Evolutionary conservation across 306 rosid species (phyloP).

Genomic region (Fagus crenata): DNA sequence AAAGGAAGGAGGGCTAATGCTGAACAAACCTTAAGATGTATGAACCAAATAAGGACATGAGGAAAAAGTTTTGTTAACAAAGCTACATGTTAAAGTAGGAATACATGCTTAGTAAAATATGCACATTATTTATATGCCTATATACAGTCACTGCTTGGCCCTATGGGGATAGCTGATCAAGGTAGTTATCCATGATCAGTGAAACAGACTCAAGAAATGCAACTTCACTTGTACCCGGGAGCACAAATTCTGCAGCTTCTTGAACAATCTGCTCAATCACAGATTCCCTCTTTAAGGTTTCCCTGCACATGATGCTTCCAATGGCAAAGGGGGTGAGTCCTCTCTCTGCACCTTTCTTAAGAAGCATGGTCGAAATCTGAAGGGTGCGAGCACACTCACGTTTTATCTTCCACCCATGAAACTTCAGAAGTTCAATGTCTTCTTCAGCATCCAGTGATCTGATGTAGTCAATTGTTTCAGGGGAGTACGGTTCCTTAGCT

Average conservation of each 20-base stretch:
- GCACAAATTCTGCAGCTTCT: conserved; percentile 51
- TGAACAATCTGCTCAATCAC: conserved; percentile 53
- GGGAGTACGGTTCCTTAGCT: conserved; percentile 58
- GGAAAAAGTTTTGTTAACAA: conserved; percentile 16
- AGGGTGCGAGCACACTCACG: conserved; percentile 46
- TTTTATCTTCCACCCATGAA: conserved; percentile 64
- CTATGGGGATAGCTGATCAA: conserved; percentile 40
- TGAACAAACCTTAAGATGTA: background rate
- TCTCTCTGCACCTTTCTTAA: conserved; percentile 62
- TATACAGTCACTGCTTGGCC: background rate
- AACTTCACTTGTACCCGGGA: conserved; percentile 48
- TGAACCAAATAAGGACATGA: conserved; percentile 1
- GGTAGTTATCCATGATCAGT: conserved; percentile 45
- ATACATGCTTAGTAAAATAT: conserved; percentile 3
- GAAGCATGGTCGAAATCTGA: conserved; percentile 63
- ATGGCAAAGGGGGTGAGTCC: conserved; percentile 61
- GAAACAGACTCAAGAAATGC: conserved; percentile 56
- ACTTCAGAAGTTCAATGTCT: conserved; percentile 62
- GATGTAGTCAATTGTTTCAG: conserved; percentile 51
- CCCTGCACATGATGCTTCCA: conserved; percentile 66
- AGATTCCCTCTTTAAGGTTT: conserved; percentile 53
- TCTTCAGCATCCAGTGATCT: conserved; percentile 53
- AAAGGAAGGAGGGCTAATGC: background rate
- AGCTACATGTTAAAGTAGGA: conserved; percentile 18
- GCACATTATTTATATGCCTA: background rate